Percentiles rank a stretch among this genome's conserved stretches.
phyloP scores from a whole-genome alignment of 2,329 filamentous ascomycete species.

The Colletotrichum trifolii region DNA sequence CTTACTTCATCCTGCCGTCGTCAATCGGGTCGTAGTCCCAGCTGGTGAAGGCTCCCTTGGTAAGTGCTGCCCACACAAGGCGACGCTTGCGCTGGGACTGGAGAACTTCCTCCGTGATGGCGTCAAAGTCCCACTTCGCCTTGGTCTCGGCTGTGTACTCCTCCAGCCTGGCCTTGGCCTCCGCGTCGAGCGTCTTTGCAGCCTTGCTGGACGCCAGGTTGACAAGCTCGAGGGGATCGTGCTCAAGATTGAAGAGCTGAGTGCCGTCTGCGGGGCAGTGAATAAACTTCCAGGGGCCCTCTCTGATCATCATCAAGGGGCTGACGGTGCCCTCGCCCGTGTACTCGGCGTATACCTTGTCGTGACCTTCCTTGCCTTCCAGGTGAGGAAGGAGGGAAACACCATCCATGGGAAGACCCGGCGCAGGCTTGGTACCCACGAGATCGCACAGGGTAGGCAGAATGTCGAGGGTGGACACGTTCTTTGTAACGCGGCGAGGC shows the following conservation, averaged over 20 bases:
- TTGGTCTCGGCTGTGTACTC: constrained; percentile 80
- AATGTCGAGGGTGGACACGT: constrained; percentile 91
- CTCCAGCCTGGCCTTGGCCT: constrained; percentile 62
- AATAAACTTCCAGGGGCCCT: constrained; percentile 90
- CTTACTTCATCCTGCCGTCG: constrained; percentile 74
- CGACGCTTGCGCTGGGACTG: constrained; percentile 82
- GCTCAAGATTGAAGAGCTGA: constrained; percentile 83
- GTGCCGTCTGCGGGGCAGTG: constrained; percentile 85
- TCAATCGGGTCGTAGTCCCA: constrained; percentile 88
- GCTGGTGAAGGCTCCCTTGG: constrained; percentile 77
- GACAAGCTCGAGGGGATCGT: constrained; percentile 80
- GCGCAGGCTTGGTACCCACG: constrained; percentile 75
- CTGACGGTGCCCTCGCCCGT: constrained; percentile 92
- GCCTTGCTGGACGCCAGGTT: constrained; percentile 70
- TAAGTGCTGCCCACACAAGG: constrained; percentile 83
- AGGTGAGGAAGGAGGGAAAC: constrained; percentile 84
- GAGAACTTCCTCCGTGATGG: constrained; percentile 80
- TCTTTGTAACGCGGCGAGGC: constrained; percentile 81
- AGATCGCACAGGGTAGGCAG: constrained; percentile 89
- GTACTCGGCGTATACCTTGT: constrained; percentile 95
- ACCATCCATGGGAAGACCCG: constrained; percentile 86
- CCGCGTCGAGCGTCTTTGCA: constrained; percentile 53
- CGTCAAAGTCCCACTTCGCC: constrained; percentile 82
- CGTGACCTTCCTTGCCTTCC: constrained; percentile 72
- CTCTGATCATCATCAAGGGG: constrained; percentile 93